Evolutionary conservation across 2,329 filamentous ascomycete species (phyloP).

Genomic region (Stachybotrys elegans): DNA sequence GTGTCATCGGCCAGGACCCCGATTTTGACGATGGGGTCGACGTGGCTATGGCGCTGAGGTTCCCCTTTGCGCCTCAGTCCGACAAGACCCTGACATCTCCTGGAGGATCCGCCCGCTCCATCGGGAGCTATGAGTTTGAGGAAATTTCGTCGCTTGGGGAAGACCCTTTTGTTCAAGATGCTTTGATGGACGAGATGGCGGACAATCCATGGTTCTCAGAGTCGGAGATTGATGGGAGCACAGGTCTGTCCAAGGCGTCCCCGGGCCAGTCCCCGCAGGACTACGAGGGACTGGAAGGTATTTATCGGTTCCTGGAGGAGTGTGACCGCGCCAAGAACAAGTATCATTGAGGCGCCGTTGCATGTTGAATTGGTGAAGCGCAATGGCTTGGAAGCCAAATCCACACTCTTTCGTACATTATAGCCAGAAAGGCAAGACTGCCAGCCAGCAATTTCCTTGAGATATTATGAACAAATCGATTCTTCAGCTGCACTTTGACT

Average conservation of each 20-base stretch:
- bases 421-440: no score
- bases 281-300: constrained; percentile 51
- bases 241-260: constrained; percentile 43
- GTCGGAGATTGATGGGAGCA: constrained; percentile 43
- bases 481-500: no score
- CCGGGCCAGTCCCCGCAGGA: constrained; percentile 40
- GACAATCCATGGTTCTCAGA: constrained; percentile 46
- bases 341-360: not conserved
- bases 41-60: constrained; percentile 70
- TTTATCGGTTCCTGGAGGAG: constrained; percentile 54
- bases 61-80: constrained; percentile 72
- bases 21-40: constrained; percentile 66
- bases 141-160: constrained; percentile 28
- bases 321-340: constrained; percentile 41
- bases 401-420: constrained; percentile 20
- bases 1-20: constrained; percentile 70
- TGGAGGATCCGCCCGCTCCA: constrained; percentile 41
- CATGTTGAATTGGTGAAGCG: no score
- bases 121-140: constrained; percentile 35
- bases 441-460: no score
- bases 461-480: no score
- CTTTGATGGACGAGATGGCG: constrained; percentile 36
- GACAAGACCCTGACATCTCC: constrained; percentile 37
- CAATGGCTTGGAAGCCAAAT: no score
- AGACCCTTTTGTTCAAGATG: constrained; percentile 31